Conservation (phyloP, 495 filamentous ascomycete species). For the Parmelia sp. region DNA sequence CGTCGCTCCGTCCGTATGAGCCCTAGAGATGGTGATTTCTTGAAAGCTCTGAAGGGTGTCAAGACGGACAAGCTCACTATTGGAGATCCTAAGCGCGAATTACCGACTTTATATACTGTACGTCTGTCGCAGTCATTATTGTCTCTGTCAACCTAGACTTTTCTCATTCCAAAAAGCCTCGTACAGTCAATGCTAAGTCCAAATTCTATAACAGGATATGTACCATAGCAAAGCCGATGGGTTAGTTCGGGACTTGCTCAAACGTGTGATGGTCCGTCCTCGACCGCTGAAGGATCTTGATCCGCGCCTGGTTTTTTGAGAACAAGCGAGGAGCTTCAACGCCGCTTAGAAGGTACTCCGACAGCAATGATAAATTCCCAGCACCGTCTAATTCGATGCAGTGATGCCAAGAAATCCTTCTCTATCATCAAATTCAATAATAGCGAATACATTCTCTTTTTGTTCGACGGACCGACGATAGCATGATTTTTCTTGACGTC, state of each 20-base stretch:
- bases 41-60: constrained; percentile 12
- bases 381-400: background rate
- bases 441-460: background rate
- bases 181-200: background rate
- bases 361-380: background rate
- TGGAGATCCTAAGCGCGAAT: constrained; percentile 3
- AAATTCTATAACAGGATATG: no score
- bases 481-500: background rate
- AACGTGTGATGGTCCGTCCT: constrained; percentile 10
- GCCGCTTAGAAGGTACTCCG: background rate
- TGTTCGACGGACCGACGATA: background rate
- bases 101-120: background rate
- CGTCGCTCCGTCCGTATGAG: constrained; percentile 11
- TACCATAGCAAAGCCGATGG: background rate
- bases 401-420: background rate
- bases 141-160: background rate
- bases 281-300: constrained; percentile 12
- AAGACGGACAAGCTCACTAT: constrained; percentile 15
- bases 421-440: background rate
- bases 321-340: background rate
- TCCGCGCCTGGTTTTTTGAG: constrained; percentile 4
- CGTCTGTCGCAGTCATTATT: background rate
- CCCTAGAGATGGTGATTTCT: constrained; percentile 10
- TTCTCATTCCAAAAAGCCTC: background rate
- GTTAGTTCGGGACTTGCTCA: background rate